A percentile compares a stretch with the other conserved stretches of the same genome.
Evolutionary conservation across 1,284 basidiomycete species (phyloP).

Genomic region (Macrocystidia cucumis): DNA sequence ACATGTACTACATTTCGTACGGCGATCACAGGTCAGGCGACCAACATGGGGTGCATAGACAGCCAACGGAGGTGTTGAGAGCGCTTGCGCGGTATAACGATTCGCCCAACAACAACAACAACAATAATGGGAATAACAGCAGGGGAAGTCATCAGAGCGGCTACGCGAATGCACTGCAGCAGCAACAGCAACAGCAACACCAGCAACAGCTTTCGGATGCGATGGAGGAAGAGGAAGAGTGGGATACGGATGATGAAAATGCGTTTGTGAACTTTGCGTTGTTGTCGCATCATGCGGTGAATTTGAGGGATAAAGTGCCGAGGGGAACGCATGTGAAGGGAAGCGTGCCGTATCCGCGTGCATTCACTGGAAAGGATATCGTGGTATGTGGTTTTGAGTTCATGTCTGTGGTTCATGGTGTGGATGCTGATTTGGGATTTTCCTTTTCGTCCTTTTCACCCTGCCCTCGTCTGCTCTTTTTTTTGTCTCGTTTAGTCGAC

Average conservation of each 20-base stretch:
- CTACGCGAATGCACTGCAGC: no score
- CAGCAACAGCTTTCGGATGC: neutral
- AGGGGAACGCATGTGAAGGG: slow-evolving; percentile 86
- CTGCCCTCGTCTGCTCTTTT: no score
- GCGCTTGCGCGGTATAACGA: no score
- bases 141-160: no score
- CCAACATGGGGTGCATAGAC: no score
- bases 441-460: neutral
- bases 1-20: no score
- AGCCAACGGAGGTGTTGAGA: no score
- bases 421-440: no score
- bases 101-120: no score
- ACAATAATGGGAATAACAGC: no score
- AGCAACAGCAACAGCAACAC: neutral
- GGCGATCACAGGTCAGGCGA: no score
- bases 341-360: slow-evolving; percentile 77
- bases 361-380: slow-evolving; percentile 90
- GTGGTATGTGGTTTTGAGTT: slow-evolving; percentile 53
- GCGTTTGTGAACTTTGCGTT: slow-evolving; percentile 83
- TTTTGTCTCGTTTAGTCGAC: slow-evolving; percentile 50
- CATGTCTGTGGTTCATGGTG: no score
- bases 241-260: slow-evolving; percentile 68
- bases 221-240: slow-evolving; percentile 56
- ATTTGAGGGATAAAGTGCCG: slow-evolving; percentile 81
- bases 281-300: slow-evolving; percentile 83